These are phyloP conservation scores for Metarhizium sp. DNA, from an alignment of 2,329 filamentous ascomycete genomes.

Conservation along the genomic window DNA sequence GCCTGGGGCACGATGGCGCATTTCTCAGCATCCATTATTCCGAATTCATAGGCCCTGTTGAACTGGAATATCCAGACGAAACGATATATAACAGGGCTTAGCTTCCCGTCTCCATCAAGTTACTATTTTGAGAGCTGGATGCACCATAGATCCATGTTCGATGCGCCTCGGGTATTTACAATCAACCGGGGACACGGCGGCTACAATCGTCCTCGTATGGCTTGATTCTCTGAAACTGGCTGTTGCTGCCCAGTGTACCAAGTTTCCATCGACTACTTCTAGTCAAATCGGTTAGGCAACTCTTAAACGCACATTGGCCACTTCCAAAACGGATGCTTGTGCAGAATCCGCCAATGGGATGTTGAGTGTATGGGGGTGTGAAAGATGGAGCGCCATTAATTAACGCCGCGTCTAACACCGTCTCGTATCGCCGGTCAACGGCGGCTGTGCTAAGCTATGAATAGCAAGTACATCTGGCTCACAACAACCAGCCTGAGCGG, in stretches of 20 bases:
- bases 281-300: background rate
- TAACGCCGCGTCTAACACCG: slow-evolving; percentile 24
- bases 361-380: background rate
- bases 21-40: background rate
- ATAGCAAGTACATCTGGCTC: background rate
- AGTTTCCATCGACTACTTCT: background rate
- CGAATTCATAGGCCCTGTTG: background rate
- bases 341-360: background rate
- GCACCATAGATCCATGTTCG: background rate
- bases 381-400: slow-evolving; percentile 7
- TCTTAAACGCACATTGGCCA: background rate
- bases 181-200: background rate
- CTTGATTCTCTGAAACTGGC: background rate
- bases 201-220: background rate
- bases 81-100: background rate
- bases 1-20: background rate
- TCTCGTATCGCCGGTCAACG: slow-evolving; percentile 18
- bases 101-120: background rate
- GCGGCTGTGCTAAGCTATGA: slow-evolving; percentile 16
- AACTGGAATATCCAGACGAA: background rate
- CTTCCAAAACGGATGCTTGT: background rate
- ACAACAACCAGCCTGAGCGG: background rate
- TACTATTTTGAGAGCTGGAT: background rate
- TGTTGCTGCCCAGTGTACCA: background rate
- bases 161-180: background rate